Percentiles rank a stretch among this genome's conserved stretches.
phyloP scores from a whole-genome alignment of 345 rosid species.

The Gossypium stocksii region DNA sequence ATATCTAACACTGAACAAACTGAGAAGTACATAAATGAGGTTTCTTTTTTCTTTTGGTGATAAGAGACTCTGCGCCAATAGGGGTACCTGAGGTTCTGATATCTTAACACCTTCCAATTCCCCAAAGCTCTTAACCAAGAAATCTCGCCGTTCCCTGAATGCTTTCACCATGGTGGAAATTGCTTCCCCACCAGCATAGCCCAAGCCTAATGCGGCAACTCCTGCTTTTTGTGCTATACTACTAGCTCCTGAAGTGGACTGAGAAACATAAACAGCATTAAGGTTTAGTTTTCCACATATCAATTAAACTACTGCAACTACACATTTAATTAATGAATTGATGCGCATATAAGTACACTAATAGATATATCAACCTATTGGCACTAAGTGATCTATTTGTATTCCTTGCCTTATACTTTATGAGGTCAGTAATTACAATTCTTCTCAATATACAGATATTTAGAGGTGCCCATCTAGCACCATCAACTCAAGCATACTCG shows the following conservation, averaged over 20 bases:
- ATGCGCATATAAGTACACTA: background rate
- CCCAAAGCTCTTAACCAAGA: slow-evolving; percentile 68
- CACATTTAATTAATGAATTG: background rate
- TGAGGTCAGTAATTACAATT: background rate
- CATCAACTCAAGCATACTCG: background rate
- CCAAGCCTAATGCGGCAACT: slow-evolving; percentile 84
- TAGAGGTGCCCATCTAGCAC: background rate
- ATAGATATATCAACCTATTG: background rate
- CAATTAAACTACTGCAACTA: background rate
- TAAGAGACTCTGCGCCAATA: background rate
- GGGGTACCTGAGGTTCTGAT: slow-evolving; percentile 84
- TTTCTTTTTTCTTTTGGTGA: background rate
- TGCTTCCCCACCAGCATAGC: slow-evolving; percentile 93
- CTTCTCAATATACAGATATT: background rate
- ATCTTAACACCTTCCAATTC: slow-evolving; percentile 75
- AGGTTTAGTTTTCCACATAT: background rate
- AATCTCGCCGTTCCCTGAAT: slow-evolving; percentile 87
- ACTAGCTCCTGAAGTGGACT: slow-evolving; percentile 92
- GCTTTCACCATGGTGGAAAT: slow-evolving; percentile 82
- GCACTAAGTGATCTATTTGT: background rate
- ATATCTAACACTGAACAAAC: background rate
- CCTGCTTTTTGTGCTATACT: slow-evolving; percentile 89
- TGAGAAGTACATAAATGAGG: background rate
- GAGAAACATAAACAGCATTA: background rate
- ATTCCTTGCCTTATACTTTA: background rate